Conservation (phyloP, 257 asterid genomes). For the Gardenia jasminoides region DNA sequence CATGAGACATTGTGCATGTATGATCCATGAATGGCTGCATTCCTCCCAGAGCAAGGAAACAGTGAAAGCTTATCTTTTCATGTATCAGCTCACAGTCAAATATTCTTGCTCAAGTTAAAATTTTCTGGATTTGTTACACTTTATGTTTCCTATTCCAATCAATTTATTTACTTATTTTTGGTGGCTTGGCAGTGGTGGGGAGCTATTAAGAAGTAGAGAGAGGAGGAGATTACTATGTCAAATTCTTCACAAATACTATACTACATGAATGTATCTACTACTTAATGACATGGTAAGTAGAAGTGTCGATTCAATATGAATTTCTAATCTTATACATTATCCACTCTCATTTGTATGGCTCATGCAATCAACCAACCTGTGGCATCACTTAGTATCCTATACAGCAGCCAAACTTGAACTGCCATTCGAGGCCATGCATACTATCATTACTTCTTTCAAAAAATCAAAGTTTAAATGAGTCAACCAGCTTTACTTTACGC, state of each 20-base stretch:
- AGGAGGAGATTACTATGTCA: background rate
- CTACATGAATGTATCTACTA: background rate
- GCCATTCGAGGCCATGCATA: background rate
- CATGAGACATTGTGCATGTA: background rate
- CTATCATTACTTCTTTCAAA: background rate
- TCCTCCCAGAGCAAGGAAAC: background rate
- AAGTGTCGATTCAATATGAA: background rate
- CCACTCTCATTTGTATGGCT: background rate
- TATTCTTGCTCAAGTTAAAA: background rate
- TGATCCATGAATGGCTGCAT: background rate
- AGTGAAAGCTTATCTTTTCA: background rate
- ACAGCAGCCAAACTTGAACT: background rate
- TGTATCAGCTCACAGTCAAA: too few species aligned
- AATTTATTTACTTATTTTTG: too few species aligned
- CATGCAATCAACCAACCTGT: background rate
- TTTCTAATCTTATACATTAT: background rate
- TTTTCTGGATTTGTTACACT: background rate
- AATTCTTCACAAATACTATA: background rate
- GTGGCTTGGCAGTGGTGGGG: background rate
- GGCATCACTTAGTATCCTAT: background rate
- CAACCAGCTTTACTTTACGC: background rate
- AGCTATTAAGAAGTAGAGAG: background rate
- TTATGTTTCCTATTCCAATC: background rate
- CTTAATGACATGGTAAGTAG: background rate
- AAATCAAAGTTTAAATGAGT: background rate